These are phyloP conservation scores for Pseudopyricularia cyperi DNA, from an alignment of 2,329 filamentous ascomycete genomes.

Conservation along the genomic window DNA sequence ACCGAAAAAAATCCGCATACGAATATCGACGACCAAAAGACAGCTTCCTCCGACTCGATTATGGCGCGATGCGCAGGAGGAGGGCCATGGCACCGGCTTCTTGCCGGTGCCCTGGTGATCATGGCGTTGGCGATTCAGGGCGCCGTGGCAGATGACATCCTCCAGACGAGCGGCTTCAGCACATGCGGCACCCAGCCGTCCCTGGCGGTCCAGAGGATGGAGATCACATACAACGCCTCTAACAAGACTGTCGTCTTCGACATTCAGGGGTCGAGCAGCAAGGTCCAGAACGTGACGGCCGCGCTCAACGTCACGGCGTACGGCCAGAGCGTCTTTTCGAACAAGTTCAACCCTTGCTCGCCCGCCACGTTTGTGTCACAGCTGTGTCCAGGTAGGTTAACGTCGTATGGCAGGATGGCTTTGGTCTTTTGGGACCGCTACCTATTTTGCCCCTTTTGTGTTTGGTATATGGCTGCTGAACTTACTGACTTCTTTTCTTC, in stretches of 20 bases:
- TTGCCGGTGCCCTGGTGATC: constrained; percentile 8
- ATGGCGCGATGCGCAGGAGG: constrained; percentile 5
- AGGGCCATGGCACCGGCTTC: constrained; percentile 6
- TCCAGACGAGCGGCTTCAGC: constrained; percentile 70
- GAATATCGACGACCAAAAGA: background rate
- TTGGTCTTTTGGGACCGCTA: background rate
- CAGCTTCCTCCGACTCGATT: background rate
- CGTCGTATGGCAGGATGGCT: background rate
- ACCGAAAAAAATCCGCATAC: no score
- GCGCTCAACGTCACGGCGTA: constrained; percentile 69
- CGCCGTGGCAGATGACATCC: constrained; percentile 54
- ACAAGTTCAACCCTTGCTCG: constrained; percentile 74
- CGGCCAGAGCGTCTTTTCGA: constrained; percentile 66
- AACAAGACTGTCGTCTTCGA: constrained; percentile 68
- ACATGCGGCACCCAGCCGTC: constrained; percentile 49
- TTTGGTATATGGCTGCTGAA: background rate
- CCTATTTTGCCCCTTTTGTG: no score
- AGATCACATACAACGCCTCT: constrained; percentile 68
- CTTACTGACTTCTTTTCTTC: background rate
- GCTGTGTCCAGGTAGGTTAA: constrained; percentile 66
- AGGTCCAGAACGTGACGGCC: constrained; percentile 69
- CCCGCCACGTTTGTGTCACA: constrained; percentile 50
- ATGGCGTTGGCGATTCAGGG: constrained; percentile 21
- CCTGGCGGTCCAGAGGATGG: constrained; percentile 59
- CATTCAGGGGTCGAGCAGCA: constrained; percentile 61